Evolutionary conservation across 805 yeast genomes (phyloP).

Genomic region (Yarrowia osloensis): DNA sequence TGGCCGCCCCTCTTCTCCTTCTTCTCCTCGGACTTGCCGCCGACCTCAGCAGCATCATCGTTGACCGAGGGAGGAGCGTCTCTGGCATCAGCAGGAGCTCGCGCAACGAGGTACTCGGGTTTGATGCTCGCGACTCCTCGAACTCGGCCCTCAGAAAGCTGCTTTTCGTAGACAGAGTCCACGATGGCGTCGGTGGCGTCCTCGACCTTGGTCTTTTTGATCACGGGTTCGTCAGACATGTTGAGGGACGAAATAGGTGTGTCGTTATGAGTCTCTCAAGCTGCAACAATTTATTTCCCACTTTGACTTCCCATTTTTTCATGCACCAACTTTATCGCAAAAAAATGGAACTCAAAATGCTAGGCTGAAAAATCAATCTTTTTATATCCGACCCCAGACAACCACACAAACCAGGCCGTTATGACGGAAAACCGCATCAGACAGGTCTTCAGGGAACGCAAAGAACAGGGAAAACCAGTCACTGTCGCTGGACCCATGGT

Average conservation of each 20-base stretch:
- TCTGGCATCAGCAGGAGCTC: slow-evolving; percentile 14
- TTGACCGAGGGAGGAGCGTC: slow-evolving; percentile 33
- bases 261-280: neutral
- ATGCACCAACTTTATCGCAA: slow-evolving; percentile 9
- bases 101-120: slow-evolving; percentile 59
- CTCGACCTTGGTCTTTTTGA: slow-evolving; percentile 38
- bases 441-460: slow-evolving; percentile 52
- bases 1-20: slow-evolving; percentile 64
- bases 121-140: slow-evolving; percentile 79
- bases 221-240: slow-evolving; percentile 35
- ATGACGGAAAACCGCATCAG: slow-evolving; percentile 53
- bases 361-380: neutral
- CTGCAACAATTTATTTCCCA: neutral
- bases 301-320: neutral
- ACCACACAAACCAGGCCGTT: neutral
- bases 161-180: slow-evolving; percentile 37
- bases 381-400: neutral
- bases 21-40: slow-evolving; percentile 47
- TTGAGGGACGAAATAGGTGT: neutral
- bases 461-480: slow-evolving; percentile 54
- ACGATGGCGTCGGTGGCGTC: slow-evolving; percentile 31
- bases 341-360: slow-evolving; percentile 43
- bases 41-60: slow-evolving; percentile 38
- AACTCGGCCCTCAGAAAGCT: slow-evolving; percentile 38
- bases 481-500: slow-evolving; percentile 94